Evolutionary conservation across 768 basidiomycete species (phyloP).

Genomic region (Boletus huronensis): DNA sequence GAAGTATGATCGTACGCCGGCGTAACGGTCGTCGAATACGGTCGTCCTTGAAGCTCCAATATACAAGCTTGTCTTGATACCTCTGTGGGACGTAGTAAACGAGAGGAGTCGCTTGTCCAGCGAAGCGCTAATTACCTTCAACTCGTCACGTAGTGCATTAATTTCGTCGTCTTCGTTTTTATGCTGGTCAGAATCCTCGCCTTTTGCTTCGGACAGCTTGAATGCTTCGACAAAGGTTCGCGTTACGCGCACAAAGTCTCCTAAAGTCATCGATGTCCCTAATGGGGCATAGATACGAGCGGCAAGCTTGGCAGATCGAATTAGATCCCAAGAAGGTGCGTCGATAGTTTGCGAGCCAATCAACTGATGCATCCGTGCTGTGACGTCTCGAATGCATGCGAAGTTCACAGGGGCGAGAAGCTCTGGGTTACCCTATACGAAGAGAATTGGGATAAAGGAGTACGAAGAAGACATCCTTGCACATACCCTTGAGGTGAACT

Average conservation of each 20-base stretch:
- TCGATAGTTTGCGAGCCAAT: slow-evolving; percentile 79
- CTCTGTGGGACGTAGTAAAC: slow-evolving; percentile 36
- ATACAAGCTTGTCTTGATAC: slow-evolving; percentile 70
- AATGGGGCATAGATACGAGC: slow-evolving; percentile 81
- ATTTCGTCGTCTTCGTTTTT: slow-evolving; percentile 28
- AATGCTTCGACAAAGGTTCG: slow-evolving; percentile 76
- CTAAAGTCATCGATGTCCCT: slow-evolving; percentile 82
- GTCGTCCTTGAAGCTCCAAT: slow-evolving; percentile 79
- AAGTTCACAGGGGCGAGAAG: slow-evolving; percentile 67
- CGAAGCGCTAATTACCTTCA: slow-evolving; percentile 47
- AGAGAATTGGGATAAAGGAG: not conserved
- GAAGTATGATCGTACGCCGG: slow-evolving; percentile 51
- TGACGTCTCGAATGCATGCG: slow-evolving; percentile 54
- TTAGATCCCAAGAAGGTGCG: slow-evolving; percentile 79
- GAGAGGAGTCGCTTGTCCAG: not conserved
- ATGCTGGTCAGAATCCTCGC: slow-evolving; percentile 24
- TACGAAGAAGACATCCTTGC: not conserved
- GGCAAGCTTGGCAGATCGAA: slow-evolving; percentile 73
- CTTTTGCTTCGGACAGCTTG: slow-evolving; percentile 40
- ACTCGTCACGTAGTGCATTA: slow-evolving; percentile 43
- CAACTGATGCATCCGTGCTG: slow-evolving; percentile 58
- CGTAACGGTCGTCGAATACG: slow-evolving; percentile 67
- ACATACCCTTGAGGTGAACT: slow-evolving; percentile 57
- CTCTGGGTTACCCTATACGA: slow-evolving; percentile 60
- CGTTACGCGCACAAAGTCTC: slow-evolving; percentile 77